These are phyloP conservation scores for Simmondsia chinensis DNA, from an alignment of 148 eudicot genomes.

Conservation along the genomic window DNA sequence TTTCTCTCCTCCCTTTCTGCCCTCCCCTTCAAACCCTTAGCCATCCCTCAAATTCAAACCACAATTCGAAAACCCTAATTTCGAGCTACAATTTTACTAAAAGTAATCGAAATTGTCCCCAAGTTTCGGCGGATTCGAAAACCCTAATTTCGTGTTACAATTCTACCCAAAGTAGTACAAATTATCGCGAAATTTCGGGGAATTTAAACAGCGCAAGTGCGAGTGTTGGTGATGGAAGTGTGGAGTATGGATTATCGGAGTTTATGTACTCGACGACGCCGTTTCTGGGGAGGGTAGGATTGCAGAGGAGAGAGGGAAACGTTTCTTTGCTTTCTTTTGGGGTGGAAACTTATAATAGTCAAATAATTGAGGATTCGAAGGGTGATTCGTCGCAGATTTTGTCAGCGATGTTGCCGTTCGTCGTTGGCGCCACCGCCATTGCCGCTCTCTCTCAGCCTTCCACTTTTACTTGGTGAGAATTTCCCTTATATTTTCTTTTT, in stretches of 20 bases:
- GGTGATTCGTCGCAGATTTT: conserved; percentile 52
- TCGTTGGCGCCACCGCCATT: conserved; percentile 78
- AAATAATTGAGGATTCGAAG: conserved; percentile 11
- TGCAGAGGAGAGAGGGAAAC: conserved; percentile 64
- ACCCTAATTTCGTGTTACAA: no score
- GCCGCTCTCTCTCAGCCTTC: conserved; percentile 78
- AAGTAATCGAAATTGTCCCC: no score
- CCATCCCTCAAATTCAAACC: no score
- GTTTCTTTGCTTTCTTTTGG: conserved; percentile 65
- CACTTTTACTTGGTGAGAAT: conserved; percentile 74
- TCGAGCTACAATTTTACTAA: no score
- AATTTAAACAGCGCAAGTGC: neutral
- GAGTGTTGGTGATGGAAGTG: conserved; percentile 12
- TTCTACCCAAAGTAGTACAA: no score
- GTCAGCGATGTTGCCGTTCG: conserved; percentile 84
- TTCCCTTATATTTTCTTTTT: neutral
- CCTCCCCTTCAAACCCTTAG: no score
- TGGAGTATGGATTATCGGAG: conserved; percentile 13
- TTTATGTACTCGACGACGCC: conserved; percentile 60
- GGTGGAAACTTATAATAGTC: neutral
- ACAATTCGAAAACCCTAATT: no score
- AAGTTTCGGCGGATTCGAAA: no score
- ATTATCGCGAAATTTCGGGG: conserved; percentile 12
- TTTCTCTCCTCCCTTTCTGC: no score
- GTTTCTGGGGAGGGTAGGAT: conserved; percentile 67